Conservation (phyloP, 2,329 filamentous ascomycete species). For the Rhynchosporium agropyri region DNA sequence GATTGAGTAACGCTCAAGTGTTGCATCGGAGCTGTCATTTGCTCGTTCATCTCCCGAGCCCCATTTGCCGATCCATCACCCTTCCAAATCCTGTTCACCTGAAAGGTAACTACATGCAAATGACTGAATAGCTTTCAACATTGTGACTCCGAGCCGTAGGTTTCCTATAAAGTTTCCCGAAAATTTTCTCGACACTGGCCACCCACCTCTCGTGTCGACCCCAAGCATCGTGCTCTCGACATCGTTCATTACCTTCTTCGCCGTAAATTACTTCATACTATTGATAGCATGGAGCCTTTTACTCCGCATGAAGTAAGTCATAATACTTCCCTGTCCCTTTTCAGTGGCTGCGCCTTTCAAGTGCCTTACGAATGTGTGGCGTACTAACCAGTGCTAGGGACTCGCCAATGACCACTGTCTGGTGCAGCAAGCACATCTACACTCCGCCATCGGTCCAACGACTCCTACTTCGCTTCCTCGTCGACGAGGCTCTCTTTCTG, state of each 20-base stretch:
- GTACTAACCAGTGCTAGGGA: neutral
- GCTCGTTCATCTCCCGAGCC: neutral
- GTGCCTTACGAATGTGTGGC: neutral
- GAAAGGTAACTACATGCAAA: too few species aligned
- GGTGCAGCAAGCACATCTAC: neutral
- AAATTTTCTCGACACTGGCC: neutral
- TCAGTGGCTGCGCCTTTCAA: neutral
- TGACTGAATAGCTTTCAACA: neutral
- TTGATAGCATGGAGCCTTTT: neutral
- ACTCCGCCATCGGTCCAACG: neutral
- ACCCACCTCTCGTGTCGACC: neutral
- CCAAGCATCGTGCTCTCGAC: neutral
- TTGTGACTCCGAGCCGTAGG: neutral
- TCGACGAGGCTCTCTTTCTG: neutral
- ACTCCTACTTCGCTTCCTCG: neutral
- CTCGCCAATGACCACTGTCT: neutral
- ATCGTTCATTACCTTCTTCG: neutral
- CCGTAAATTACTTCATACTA: neutral
- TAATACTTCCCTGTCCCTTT: neutral
- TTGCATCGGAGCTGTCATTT: neutral
- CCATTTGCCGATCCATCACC: neutral
- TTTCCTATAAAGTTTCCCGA: neutral
- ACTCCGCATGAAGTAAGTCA: neutral
- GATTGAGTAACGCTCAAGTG: neutral
- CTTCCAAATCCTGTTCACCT: neutral